phyloP scores from a whole-genome alignment of 2,329 filamentous ascomycete species.

The Colletotrichum cuscutae region DNA sequence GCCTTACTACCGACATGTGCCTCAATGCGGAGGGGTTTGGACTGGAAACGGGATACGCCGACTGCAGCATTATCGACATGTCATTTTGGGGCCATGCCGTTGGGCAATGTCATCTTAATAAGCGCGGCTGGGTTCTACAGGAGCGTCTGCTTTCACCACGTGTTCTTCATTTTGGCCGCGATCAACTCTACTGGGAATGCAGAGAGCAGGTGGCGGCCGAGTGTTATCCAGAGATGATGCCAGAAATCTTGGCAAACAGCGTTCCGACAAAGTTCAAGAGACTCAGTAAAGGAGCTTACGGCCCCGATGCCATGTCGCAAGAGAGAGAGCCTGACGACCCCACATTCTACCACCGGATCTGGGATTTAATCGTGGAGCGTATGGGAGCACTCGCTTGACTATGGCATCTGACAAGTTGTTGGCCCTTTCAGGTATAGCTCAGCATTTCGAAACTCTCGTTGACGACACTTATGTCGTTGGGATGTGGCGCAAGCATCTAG shows the following conservation, averaged over 20 bases:
- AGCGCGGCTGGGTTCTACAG: conserved; percentile 18
- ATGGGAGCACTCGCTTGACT: not conserved
- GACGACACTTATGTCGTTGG: not conserved
- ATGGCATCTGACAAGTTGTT: not conserved
- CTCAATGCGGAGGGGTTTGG: not conserved
- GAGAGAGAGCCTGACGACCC: not conserved
- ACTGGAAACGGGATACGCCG: not conserved
- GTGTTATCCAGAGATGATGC: conserved; percentile 4
- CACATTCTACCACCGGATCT: not conserved
- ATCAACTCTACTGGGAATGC: conserved; percentile 20
- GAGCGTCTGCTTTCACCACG: conserved; percentile 8
- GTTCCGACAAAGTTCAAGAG: conserved; percentile 4
- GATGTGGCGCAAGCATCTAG: not conserved
- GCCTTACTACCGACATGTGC: not conserved
- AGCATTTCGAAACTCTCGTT: not conserved
- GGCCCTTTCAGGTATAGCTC: conserved; percentile 1
- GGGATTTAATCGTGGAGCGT: not conserved
- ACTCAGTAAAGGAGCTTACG: not conserved
- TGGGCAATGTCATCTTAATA: not conserved
- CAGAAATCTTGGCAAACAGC: not conserved
- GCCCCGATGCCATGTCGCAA: fast-evolving
- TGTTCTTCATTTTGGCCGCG: conserved; percentile 8
- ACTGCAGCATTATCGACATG: conserved; percentile 2
- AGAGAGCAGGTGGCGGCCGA: conserved; percentile 1
- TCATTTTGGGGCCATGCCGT: not conserved